Percentiles rank a stretch among this genome's conserved stretches.
Conservation (phyloP, 169 alveolate species). For the Cyclospora cayetanensis region DNA sequence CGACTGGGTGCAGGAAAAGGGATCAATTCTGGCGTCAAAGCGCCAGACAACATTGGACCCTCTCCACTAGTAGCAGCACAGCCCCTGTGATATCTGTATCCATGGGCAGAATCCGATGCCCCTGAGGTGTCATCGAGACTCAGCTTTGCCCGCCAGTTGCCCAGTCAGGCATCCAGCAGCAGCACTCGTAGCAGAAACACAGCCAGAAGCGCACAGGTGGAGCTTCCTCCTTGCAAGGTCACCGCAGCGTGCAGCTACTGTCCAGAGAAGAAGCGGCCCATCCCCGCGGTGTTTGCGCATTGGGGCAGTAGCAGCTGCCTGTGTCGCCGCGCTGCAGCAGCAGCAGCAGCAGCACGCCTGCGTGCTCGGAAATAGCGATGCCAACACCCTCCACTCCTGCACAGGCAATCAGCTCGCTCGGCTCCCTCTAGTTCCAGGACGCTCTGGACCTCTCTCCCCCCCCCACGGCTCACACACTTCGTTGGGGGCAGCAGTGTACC, state of each 20-base stretch:
- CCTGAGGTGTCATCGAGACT: too few species aligned
- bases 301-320: slow-evolving; percentile 56
- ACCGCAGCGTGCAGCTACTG: not conserved
- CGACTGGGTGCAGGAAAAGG: too few species aligned
- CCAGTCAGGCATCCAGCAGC: not conserved
- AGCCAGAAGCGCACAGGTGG: not conserved
- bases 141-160: too few species aligned
- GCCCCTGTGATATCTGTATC: too few species aligned
- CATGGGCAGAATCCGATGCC: too few species aligned
- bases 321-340: slow-evolving; percentile 30
- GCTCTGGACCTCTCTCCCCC: not conserved
- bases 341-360: slow-evolving; percentile 43
- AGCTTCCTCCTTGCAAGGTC: not conserved
- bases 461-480: not conserved
- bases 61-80: too few species aligned
- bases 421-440: too few species aligned
- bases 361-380: not conserved
- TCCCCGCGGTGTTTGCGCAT: not conserved
- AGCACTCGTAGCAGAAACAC: not conserved
- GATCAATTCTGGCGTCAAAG: too few species aligned
- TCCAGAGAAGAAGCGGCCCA: not conserved
- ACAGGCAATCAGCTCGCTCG: too few species aligned
- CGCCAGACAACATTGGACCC: too few species aligned
- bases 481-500: not conserved
- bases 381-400: too few species aligned